Evolutionary conservation across 169 alveolate genomes (phyloP).

Genomic region (Ichthyophthirius multifiliis): DNA sequence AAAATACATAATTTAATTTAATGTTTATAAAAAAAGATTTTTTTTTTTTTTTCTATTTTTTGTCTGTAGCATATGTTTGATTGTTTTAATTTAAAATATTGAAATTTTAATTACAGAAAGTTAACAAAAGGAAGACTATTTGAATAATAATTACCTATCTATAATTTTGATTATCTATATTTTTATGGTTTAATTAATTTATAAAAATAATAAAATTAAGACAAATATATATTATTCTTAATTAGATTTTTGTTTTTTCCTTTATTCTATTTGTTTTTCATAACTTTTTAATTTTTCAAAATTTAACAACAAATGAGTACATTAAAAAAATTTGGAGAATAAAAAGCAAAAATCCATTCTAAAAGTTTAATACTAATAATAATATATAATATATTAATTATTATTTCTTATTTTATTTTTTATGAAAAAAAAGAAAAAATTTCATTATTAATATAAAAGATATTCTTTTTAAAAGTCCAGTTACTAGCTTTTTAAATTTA

Average conservation of each 20-base stretch:
- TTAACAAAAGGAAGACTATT: not conserved
- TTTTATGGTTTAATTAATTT: not conserved
- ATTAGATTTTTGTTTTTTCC: constrained; percentile 7
- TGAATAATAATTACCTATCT: not conserved
- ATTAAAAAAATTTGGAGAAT: constrained; percentile 21
- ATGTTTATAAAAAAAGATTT: not conserved
- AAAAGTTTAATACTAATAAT: no score
- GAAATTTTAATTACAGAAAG: not conserved
- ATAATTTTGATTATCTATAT: not conserved
- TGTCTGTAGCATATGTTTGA: not conserved
- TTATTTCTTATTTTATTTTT: no score
- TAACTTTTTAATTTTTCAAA: constrained; percentile 4
- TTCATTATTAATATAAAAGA: no score
- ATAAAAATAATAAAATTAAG: no score
- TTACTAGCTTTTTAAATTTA: no score
- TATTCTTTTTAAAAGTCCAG: no score
- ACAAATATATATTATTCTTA: no score
- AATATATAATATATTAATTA: no score
- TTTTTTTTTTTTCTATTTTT: not conserved
- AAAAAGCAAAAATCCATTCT: not conserved
- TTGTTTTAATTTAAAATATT: not conserved
- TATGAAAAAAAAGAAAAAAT: no score
- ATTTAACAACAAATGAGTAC: constrained; percentile 31
- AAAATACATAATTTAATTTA: no score
- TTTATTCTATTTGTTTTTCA: constrained; percentile 27